Conservation (phyloP, 2,329 filamentous ascomycete species). For the Cladosporium cucumerinum region DNA sequence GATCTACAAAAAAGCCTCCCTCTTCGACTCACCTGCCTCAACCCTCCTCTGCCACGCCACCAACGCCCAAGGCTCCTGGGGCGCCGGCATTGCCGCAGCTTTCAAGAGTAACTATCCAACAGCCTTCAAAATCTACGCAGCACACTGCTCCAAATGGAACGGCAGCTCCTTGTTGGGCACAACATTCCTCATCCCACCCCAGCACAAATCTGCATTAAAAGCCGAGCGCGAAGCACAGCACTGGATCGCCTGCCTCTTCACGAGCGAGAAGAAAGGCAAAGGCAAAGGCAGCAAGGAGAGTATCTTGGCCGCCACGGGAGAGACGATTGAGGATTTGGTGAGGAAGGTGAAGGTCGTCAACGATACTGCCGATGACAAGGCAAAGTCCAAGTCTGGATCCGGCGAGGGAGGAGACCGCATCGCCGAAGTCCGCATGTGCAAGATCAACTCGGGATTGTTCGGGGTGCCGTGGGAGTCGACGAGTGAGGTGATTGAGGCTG, state of each 20-base stretch:
- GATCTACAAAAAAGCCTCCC: constrained; percentile 39
- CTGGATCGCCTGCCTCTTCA: constrained; percentile 60
- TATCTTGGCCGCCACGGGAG: constrained; percentile 50
- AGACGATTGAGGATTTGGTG: constrained; percentile 50
- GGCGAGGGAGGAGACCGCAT: constrained; percentile 25
- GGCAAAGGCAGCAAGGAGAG: constrained; percentile 39
- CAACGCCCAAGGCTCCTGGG: constrained; percentile 57
- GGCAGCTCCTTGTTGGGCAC: constrained; percentile 41
- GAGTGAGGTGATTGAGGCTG: constrained; percentile 40
- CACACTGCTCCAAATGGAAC: constrained; percentile 44
- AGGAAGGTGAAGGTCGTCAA: constrained; percentile 38
- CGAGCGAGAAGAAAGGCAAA: constrained; percentile 49
- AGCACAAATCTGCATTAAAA: constrained; percentile 28
- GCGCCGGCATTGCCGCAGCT: constrained; percentile 53
- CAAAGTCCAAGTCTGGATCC: not conserved
- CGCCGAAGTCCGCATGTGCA: constrained; percentile 47
- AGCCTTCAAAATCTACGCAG: constrained; percentile 48
- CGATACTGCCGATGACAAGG: constrained; percentile 17
- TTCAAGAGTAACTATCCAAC: constrained; percentile 52
- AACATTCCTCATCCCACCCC: constrained; percentile 53
- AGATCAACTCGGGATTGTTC: constrained; percentile 59
- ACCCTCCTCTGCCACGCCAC: constrained; percentile 58
- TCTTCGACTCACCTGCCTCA: constrained; percentile 52
- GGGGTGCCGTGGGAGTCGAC: constrained; percentile 54
- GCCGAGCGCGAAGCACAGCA: constrained; percentile 54